Conservation (phyloP, 306 rosid species). For the Adenanthera pavonina region DNA sequence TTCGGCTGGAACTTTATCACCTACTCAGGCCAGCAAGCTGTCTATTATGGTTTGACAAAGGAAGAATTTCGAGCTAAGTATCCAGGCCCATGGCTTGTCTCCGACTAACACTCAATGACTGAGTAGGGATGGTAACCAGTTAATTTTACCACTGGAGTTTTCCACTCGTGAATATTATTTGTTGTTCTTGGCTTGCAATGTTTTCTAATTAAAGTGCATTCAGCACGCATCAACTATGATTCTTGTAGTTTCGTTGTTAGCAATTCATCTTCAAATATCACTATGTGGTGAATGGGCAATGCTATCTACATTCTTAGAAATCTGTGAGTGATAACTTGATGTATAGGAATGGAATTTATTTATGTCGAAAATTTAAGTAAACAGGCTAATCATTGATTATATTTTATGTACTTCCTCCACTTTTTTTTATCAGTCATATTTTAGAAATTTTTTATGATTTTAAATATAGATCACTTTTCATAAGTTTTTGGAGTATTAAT, state of each 20-base stretch:
- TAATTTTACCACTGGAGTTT: background rate
- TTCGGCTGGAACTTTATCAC: conserved; percentile 91
- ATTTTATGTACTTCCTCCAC: background rate
- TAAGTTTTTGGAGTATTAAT: no score
- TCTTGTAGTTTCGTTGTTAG: background rate
- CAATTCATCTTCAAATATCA: background rate
- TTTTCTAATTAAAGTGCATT: background rate
- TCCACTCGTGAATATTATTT: background rate
- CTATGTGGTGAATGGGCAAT: background rate
- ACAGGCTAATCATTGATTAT: background rate
- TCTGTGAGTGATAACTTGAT: background rate
- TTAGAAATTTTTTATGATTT: no score
- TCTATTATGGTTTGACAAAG: conserved; percentile 76
- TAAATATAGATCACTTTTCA: no score
- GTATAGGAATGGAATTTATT: background rate
- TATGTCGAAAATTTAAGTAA: background rate
- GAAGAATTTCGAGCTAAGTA: conserved; percentile 59
- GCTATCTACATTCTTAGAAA: background rate
- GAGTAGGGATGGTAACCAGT: conserved; percentile 4
- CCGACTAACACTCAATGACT: conserved; percentile 10
- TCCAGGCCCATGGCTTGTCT: conserved; percentile 4
- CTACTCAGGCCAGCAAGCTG: conserved; percentile 55
- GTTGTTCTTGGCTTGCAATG: background rate
- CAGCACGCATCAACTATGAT: background rate
- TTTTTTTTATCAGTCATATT: no score